These are phyloP conservation scores for Ganoderma leucocontextum DNA, from an alignment of 1,284 basidiomycete species.

Conservation along the genomic window DNA sequence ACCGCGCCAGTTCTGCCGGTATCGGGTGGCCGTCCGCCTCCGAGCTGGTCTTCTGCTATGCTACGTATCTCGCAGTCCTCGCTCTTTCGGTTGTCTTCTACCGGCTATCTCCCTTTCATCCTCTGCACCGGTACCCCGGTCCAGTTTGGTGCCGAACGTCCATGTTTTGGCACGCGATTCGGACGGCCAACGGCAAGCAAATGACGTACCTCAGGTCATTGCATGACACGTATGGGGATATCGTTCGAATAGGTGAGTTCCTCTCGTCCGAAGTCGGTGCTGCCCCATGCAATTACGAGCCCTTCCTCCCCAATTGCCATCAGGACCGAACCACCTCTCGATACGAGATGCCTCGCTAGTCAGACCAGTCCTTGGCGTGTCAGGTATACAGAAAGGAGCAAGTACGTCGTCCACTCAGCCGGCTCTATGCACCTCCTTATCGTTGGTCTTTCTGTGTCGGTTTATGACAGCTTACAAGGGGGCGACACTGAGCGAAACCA, in stretches of 20 bases:
- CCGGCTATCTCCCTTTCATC: constrained; percentile 1
- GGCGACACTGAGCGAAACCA: constrained; percentile 9
- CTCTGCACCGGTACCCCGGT: not conserved
- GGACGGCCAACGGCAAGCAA: not conserved
- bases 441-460: no score
- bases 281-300: not conserved
- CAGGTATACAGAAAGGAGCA: constrained; percentile 18
- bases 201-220: not conserved
- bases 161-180: not conserved
- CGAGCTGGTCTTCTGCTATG: not conserved
- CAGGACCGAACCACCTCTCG: constrained; percentile 4
- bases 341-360: constrained; percentile 11
- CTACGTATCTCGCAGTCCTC: not conserved
- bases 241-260: constrained; percentile 10
- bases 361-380: constrained; percentile 3
- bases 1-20: not conserved
- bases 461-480: constrained; percentile 2
- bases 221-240: not conserved
- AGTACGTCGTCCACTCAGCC: constrained; percentile 2
- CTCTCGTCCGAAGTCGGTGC: not conserved
- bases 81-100: not conserved
- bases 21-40: not conserved
- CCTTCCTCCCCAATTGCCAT: not conserved
- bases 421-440: no score
- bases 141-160: not conserved